Conservation (phyloP, 2,329 filamentous ascomycete genomes). For the Scytalidium lignicola region DNA sequence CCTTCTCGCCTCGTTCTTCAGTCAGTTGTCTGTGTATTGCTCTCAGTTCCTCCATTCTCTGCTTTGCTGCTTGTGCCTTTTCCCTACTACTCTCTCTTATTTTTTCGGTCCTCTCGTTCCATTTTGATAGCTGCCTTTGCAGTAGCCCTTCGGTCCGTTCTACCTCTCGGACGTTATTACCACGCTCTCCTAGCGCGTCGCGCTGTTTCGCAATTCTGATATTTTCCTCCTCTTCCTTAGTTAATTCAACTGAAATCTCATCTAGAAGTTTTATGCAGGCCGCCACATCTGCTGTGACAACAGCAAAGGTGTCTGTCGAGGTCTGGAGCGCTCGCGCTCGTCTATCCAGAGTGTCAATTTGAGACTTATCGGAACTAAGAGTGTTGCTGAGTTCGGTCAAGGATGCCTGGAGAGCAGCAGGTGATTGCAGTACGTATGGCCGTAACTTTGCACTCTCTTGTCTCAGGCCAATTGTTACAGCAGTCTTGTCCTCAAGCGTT, state of each 20-base stretch:
- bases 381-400: slow-evolving; percentile 78
- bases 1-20: slow-evolving; percentile 81
- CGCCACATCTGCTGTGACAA: slow-evolving; percentile 79
- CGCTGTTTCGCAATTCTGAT: slow-evolving; percentile 73
- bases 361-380: slow-evolving; percentile 70
- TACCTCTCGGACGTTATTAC: slow-evolving; percentile 85
- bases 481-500: slow-evolving; percentile 66
- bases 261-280: slow-evolving; percentile 85
- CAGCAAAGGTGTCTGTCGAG: slow-evolving; percentile 80
- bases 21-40: slow-evolving; percentile 74
- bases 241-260: slow-evolving; percentile 77
- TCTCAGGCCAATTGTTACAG: slow-evolving; percentile 63
- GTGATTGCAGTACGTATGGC: slow-evolving; percentile 88
- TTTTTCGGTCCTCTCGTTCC: slow-evolving; percentile 81
- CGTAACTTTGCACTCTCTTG: slow-evolving; percentile 86
- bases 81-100: slow-evolving; percentile 73
- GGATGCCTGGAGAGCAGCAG: slow-evolving; percentile 73
- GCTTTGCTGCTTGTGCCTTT: slow-evolving; percentile 75
- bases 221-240: slow-evolving; percentile 88
- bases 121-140: slow-evolving; percentile 77
- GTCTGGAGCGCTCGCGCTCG: slow-evolving; percentile 87
- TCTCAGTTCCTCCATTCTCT: slow-evolving; percentile 85
- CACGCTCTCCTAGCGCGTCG: slow-evolving; percentile 81
- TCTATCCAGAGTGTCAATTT: slow-evolving; percentile 83
- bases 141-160: slow-evolving; percentile 82